These are phyloP conservation scores for Kondoa subrosea DNA, from an alignment of 768 basidiomycete species.

Conservation along the genomic window DNA sequence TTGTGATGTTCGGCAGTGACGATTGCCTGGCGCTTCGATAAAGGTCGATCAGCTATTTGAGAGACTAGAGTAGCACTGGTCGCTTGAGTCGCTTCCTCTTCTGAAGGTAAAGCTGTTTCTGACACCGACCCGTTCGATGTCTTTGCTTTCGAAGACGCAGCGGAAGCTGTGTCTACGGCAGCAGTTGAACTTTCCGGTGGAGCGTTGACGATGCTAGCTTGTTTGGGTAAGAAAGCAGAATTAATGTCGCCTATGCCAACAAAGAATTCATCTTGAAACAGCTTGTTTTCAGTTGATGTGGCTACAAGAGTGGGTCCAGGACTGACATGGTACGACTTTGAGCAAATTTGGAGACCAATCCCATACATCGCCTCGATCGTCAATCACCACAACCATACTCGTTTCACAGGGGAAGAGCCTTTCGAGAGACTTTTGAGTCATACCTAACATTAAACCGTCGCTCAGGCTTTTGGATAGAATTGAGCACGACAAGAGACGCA, in stretches of 20 bases:
- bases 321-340: constrained; percentile 85
- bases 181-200: constrained; percentile 27
- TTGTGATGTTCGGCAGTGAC: constrained; percentile 56
- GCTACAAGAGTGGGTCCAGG: background rate
- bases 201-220: constrained; percentile 39
- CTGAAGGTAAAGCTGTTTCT: background rate
- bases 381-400: constrained; percentile 97
- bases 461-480: background rate
- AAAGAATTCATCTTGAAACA: constrained; percentile 76
- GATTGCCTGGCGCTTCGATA: constrained; percentile 49
- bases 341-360: constrained; percentile 91
- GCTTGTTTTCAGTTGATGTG: background rate
- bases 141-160: background rate
- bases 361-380: constrained; percentile 97
- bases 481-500: constrained; percentile 40
- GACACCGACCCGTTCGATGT: background rate
- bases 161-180: background rate
- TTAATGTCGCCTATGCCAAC: constrained; percentile 98
- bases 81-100: constrained; percentile 9
- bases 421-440: constrained; percentile 80
- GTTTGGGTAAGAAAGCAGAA: constrained; percentile 73
- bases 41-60: constrained; percentile 37
- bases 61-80: constrained; percentile 16
- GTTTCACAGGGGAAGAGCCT: constrained; percentile 91
- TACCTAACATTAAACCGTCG: constrained; percentile 40